Conservation (phyloP, 352 stramenopile genomes). For the Elongisporangium prolatum region DNA sequence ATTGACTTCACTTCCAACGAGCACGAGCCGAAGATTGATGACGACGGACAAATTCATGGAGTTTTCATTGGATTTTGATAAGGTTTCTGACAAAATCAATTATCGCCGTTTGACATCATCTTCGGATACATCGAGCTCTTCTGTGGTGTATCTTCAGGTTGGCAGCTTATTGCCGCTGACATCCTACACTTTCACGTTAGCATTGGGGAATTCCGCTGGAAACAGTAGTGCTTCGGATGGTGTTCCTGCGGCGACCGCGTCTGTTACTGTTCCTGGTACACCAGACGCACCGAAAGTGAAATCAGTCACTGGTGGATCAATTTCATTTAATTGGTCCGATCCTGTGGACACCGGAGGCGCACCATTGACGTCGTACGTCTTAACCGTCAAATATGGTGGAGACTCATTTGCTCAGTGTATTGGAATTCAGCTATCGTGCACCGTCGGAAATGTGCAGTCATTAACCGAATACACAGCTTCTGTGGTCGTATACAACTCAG, state of each 20-base stretch:
- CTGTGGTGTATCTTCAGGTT: slow-evolving; percentile 24
- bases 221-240: slow-evolving; percentile 14
- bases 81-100: neutral
- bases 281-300: slow-evolving; percentile 18
- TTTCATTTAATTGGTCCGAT: slow-evolving; percentile 33
- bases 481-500: slow-evolving; percentile 27
- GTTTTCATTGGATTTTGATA: neutral
- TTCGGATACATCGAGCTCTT: neutral
- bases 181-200: slow-evolving; percentile 39
- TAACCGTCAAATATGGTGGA: slow-evolving; percentile 17
- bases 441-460: slow-evolving; percentile 28
- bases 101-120: neutral
- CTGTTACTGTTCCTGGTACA: slow-evolving; percentile 17
- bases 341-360: slow-evolving; percentile 47
- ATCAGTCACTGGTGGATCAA: slow-evolving; percentile 31
- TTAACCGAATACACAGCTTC: slow-evolving; percentile 38
- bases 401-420: slow-evolving; percentile 26
- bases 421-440: slow-evolving; percentile 37
- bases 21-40: neutral
- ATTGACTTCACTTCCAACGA: neutral
- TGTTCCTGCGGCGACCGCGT: slow-evolving; percentile 9
- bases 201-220: slow-evolving; percentile 25
- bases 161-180: slow-evolving; percentile 36
- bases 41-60: neutral
- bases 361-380: slow-evolving; percentile 32